Base-by-base conservation (phyloP, 768 basidiomycete genomes). In the Collybia sordida region DNA sequence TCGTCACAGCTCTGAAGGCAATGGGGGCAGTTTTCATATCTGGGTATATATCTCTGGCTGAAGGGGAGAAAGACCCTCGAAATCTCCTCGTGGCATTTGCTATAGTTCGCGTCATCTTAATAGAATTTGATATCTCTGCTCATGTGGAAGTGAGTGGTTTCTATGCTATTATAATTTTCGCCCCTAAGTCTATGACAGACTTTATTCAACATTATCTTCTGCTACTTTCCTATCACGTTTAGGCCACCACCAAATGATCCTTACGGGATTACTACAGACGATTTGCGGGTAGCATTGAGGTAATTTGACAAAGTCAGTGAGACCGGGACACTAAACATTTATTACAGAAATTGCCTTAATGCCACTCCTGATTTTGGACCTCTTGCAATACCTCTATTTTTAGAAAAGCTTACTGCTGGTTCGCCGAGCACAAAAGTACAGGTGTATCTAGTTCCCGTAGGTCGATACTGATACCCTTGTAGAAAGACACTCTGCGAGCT, bases 201-300 rank as follows among this genome's bases (percentile, higher is more conserved):
- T 45, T 73, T 98, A 42, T 98, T 96, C 71, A 92, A 98, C 60
- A 86, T 98, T 63, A 90, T 87, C 0, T 98, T 95, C 66, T 98
- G 97, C 66, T 99, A 99, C 66, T 99, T 98, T 70, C 97, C 97
- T 0, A 98, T 99, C 49, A 92, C 93, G 0, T 99, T 97, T 72
- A 81, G 89, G 50, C 93, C 96, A 7, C 93, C 95, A 15, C 88
- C 93, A 1, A 86, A 93, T 57, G 94, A 98, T 62, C 93, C 93
- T 15, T 94, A 96, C 64, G 88, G 89, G 3, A 95, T 99, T 51
- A 89, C 86, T 2, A 75, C 90, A 0, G 91, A 95, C 25, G 90
- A 98, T 62, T 78, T 99, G 18, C 88, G 88, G 59, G 56, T 64
- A 45, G 74, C 86, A 2, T 77, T 98, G 14, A 76, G 85, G 90